These are phyloP conservation scores for Fusarium sp. DNA, from an alignment of 2,329 filamentous ascomycete genomes.

Conservation along the genomic window DNA sequence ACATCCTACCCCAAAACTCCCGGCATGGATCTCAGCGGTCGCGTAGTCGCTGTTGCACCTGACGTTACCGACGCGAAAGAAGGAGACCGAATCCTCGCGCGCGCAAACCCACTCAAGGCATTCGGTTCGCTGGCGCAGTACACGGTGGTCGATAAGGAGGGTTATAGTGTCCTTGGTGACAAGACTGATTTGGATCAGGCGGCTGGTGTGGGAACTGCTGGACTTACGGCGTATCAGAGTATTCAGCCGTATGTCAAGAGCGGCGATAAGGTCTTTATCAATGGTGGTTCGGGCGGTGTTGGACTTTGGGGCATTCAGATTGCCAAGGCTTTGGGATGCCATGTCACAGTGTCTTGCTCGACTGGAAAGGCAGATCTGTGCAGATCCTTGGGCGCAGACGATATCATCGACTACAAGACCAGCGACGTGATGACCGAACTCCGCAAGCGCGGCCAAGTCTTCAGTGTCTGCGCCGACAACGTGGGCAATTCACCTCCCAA, in stretches of 20 bases:
- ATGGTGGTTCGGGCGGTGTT: conserved; percentile 73
- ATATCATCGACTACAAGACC: conserved; percentile 71
- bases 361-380: conserved; percentile 68
- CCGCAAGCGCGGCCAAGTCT: conserved; percentile 60
- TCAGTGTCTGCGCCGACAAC: conserved; percentile 69
- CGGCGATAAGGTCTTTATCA: conserved; percentile 72
- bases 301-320: conserved; percentile 73
- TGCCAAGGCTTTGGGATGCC: conserved; percentile 70
- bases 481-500: conserved; percentile 61
- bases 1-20: conserved; percentile 56
- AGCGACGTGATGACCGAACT: conserved; percentile 62
- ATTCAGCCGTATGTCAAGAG: conserved; percentile 60
- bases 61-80: conserved; percentile 48
- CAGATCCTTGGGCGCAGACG: conserved; percentile 70
- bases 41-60: conserved; percentile 53
- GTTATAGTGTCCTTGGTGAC: conserved; percentile 54
- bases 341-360: conserved; percentile 72
- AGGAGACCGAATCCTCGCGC: conserved; percentile 60
- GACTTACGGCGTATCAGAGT: conserved; percentile 62
- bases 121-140: conserved; percentile 60
- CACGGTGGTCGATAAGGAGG: conserved; percentile 50
- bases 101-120: conserved; percentile 44
- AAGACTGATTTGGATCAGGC: conserved; percentile 57
- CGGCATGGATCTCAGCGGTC: conserved; percentile 65
- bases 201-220: conserved; percentile 58